Evolutionary conservation across 768 basidiomycete species (phyloP), one percentile per base, ranked within the genome.

Genomic region (Rhodotorula paludigena): DNA sequence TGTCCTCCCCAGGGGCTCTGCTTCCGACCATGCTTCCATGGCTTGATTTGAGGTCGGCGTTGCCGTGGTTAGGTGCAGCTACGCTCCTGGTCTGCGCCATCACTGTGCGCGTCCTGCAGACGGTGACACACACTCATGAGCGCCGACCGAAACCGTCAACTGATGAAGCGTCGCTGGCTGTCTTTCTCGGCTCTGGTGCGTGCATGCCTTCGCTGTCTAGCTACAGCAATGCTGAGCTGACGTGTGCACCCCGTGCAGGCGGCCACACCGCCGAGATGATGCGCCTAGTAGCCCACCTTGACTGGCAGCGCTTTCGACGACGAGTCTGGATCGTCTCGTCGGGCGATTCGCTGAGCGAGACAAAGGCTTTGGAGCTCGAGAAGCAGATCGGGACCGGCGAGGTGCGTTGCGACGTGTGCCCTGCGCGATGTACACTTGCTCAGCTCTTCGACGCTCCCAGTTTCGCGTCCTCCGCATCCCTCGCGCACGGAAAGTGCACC

Each of bases 231-330:
- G 20, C 63, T 71, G 60, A 70, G 66, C 60, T 60, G 54, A 49
- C 44, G 64, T 20, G 11, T 18, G 23, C 57, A 38, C 64, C n/a
- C n/a, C n/a, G 41, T 41, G 23, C 76, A 97, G 94, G 96, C 52
- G 96, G 96, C 0, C 96, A 99, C 79, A 96, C 92, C 23, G 86
- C 84, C 68, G 96, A 99, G 81, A 88, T 87, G 49, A 78, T 94
- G 69, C 81, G 82, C 41, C 81, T 97, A 35, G 63, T 89, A 35
- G 87, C 87, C 5, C 80, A 86, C 20, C 78, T 99, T 33, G 86
- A 92, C 76, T 75, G 38, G 56, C 80, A 20, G 16, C 85, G 88
- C 49, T 98, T 92, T 78, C 81, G 81, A 12, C 86, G 85, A 23
- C 83, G 96, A 64, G 85, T 82, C 44, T 99, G 97, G 76, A 82